Evolutionary conservation across 257 asterid genomes (phyloP), one percentile per base, ranked within the genome.

Genomic region (Eustoma russellianum): DNA sequence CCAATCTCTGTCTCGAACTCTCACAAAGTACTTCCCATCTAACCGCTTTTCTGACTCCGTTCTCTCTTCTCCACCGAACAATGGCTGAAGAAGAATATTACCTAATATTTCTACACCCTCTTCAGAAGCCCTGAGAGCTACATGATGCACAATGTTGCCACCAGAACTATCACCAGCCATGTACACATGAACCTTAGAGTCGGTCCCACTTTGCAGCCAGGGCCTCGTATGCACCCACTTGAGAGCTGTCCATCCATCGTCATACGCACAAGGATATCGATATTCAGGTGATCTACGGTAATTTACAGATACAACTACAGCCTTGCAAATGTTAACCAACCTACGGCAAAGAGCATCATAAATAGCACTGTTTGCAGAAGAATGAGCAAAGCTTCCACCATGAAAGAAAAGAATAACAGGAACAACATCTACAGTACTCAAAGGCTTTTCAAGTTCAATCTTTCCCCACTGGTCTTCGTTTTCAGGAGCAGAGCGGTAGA

Each of bases 231-330:
- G 72, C 4, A 59, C 75, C 81, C 81, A 71, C 19, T 71, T 68
- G 5, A 75, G 75, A 46, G 81, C 73, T 4, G 70, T 41, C 77
- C 72, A 71, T 41, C 81, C 81, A 48, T 75, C 81, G 2, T 75
- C 73, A 17, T 71, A 75, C 3, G 78, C 77, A 65, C 75, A 61
- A 0, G 81, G 78, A 48, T 71, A 75, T 0, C 73, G 70, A 53
- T 75, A 34, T 60, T 75, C 81, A 2, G 81, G 81, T 9, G 81
- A 72, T 44, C 78, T 58, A 0, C 81, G 77, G 64, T 75, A 75
- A 50, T 75, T 54, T 19, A 71, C 75, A 1, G 81, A 75, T 16
- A 75, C 73, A 3, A 75, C 76, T 17, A 60, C 81, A 2, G 73
- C 70, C 58, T 68, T 68, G 52, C 81, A 75, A 33, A 48, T 71